These are phyloP conservation scores for Ambrosia hybrid DNA, from an alignment of 140 eudicot species.

Conservation along the genomic window DNA sequence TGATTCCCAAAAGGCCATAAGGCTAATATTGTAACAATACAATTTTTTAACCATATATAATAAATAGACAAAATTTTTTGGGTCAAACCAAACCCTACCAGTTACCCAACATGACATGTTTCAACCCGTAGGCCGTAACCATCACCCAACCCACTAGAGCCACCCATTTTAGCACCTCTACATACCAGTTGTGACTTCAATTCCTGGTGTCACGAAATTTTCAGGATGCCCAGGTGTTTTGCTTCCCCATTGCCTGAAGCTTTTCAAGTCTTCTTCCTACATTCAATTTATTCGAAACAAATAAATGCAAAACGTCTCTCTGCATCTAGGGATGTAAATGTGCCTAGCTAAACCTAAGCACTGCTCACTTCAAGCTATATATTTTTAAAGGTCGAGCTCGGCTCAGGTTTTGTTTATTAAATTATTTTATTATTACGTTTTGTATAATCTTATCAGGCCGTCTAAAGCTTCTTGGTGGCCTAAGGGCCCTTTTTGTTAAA, in stretches of 20 bases:
- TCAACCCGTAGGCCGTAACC: too few species aligned
- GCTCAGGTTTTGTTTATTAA: too few species aligned
- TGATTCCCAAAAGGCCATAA: not conserved
- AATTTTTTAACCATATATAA: too few species aligned
- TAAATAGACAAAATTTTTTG: not conserved
- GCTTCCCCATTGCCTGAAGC: constrained; percentile 58
- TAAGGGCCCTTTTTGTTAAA: too few species aligned
- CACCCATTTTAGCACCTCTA: not conserved
- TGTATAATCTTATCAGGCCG: too few species aligned
- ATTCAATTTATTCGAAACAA: not conserved
- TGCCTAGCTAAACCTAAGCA: too few species aligned
- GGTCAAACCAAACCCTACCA: not conserved
- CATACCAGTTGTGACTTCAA: constrained; percentile 68
- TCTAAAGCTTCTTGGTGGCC: too few species aligned
- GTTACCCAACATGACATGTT: not conserved
- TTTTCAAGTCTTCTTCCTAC: constrained; percentile 54
- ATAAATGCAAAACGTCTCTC: not conserved
- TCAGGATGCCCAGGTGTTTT: constrained; percentile 62
- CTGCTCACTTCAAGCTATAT: too few species aligned
- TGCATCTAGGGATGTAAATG: too few species aligned
- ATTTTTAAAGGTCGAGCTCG: too few species aligned
- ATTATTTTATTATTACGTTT: too few species aligned
- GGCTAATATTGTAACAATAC: not conserved
- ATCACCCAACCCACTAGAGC: not conserved
- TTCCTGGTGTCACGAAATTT: constrained; percentile 54